Conservation (phyloP, 495 filamentous ascomycete genomes). For the Amphirosellinia nigrospora region DNA sequence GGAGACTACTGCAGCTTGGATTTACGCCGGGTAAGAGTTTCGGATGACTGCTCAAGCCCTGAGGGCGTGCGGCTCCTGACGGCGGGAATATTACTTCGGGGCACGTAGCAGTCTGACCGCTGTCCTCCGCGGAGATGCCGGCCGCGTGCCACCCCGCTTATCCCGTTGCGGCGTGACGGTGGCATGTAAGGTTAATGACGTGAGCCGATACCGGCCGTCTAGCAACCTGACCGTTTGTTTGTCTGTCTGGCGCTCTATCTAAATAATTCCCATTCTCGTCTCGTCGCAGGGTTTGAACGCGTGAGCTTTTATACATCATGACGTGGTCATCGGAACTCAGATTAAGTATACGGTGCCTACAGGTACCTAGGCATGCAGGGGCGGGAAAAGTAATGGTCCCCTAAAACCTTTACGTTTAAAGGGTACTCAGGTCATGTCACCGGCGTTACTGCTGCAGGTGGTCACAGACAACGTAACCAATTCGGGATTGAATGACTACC, state of each 20-base stretch:
- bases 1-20: background rate
- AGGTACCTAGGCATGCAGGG: background rate
- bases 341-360: too few species aligned
- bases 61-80: background rate
- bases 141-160: background rate
- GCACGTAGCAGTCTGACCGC: background rate
- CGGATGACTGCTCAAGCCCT: background rate
- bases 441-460: background rate
- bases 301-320: too few species aligned
- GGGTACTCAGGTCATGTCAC: background rate
- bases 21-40: background rate
- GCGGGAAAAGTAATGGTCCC: background rate
- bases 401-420: background rate
- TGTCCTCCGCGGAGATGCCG: constrained; percentile 22
- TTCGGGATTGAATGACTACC: background rate
- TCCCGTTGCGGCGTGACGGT: constrained; percentile 13
- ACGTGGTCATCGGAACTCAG: too few species aligned
- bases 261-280: too few species aligned
- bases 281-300: too few species aligned
- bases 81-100: background rate
- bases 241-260: background rate
- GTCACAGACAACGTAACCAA: background rate
- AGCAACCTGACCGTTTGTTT: too few species aligned
- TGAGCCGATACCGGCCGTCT: constrained; percentile 18
- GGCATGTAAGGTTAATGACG: constrained; percentile 21